A percentile compares a stretch with the other conserved stretches of the same genome.
Conservation (phyloP, 257 asterid species). For the Echites panduratus region DNA sequence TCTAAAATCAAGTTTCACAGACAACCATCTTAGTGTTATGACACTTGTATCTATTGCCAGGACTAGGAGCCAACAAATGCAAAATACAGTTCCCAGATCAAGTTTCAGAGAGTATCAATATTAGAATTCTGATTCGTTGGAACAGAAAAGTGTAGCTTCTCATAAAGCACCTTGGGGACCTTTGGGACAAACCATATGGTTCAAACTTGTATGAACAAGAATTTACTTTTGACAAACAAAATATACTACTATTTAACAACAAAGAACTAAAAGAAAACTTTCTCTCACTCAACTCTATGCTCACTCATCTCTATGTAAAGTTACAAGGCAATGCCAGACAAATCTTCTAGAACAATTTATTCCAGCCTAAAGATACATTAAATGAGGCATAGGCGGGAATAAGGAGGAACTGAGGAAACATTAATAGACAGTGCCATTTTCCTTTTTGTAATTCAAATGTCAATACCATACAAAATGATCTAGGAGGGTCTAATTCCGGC, state of each 20-base stretch:
- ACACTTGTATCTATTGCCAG: not conserved
- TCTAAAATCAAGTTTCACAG: not conserved
- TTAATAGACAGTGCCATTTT: not conserved
- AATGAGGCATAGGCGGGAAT: not conserved
- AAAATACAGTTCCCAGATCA: not conserved
- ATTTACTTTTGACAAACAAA: not conserved
- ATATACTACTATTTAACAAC: not conserved
- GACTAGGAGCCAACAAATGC: not conserved
- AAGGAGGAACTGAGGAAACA: not conserved
- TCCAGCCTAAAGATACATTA: not conserved
- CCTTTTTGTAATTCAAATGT: too few species aligned
- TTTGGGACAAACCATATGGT: not conserved
- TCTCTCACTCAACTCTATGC: not conserved
- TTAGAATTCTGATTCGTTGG: not conserved
- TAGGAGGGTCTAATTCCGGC: constrained; percentile 20
- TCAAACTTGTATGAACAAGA: not conserved
- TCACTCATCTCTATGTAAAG: not conserved
- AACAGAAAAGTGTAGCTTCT: not conserved
- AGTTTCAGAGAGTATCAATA: not conserved
- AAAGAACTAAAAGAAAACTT: not conserved
- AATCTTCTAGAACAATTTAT: not conserved
- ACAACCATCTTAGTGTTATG: not conserved
- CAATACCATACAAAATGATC: not conserved
- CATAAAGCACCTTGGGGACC: not conserved
- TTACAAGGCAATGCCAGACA: not conserved